Conservation (phyloP, 1,284 basidiomycete genomes). For the Flammula alnicola region DNA sequence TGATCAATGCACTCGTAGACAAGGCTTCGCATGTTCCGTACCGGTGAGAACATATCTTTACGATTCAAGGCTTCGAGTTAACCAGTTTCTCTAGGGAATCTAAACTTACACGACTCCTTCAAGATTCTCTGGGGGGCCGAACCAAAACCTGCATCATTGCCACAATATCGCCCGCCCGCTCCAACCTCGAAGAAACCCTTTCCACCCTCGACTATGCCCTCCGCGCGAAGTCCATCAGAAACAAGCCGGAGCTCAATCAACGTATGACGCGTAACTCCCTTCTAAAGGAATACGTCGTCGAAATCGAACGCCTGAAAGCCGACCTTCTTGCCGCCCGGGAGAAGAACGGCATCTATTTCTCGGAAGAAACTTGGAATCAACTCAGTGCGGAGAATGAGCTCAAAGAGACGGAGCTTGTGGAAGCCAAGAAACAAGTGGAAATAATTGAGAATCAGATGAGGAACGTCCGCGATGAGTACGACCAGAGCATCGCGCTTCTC, state of each 20-base stretch:
- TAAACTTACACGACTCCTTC: conserved; percentile 95
- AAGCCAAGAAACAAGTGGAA: conserved; percentile 81
- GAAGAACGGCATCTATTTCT: conserved; percentile 94
- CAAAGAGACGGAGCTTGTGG: conserved; percentile 75
- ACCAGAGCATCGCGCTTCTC: conserved; percentile 81
- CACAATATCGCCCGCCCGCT: conserved; percentile 89
- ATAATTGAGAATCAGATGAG: conserved; percentile 84
- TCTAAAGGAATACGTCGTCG: conserved; percentile 93
- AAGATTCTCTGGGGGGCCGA: conserved; percentile 98
- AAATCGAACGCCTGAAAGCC: conserved; percentile 92
- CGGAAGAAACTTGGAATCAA: conserved; percentile 87
- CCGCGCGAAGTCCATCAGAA: conserved; percentile 94
- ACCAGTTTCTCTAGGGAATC: conserved; percentile 62
- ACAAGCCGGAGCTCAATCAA: conserved; percentile 95
- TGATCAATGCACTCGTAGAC: conserved; percentile 97
- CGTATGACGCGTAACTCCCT: conserved; percentile 93
- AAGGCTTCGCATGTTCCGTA: conserved; percentile 93
- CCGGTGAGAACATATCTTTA: conserved; percentile 53
- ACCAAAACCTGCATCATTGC: conserved; percentile 99
- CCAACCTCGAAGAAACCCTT: conserved; percentile 96
- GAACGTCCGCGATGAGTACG: conserved; percentile 86
- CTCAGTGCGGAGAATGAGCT: conserved; percentile 80
- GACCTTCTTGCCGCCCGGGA: conserved; percentile 91
- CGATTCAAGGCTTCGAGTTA: conserved; percentile 4
- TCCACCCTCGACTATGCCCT: conserved; percentile 98